Evolutionary conservation across 1,284 basidiomycete species (phyloP), one percentile per base, ranked within the genome.

Genomic region (Pholiota adiposa): DNA sequence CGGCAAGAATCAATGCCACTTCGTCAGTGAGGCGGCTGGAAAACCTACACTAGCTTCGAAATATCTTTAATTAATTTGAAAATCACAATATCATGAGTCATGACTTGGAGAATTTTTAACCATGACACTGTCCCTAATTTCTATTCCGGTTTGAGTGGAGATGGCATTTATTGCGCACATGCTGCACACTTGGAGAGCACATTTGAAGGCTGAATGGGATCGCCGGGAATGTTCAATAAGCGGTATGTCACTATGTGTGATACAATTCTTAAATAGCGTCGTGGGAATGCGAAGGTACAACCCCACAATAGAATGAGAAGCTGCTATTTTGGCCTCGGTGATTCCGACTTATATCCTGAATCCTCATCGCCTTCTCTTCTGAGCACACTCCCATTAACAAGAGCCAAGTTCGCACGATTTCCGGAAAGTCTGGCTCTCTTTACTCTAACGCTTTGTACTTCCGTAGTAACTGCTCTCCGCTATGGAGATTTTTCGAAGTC

Each of bases 331-430:
- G 23, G 44, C 0, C 2, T 46, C 44, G 44, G 44, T 46, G 44
- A 46, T 46, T 46, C 44, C 44, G 44, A 46, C 44, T 46, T 46
- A 46, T 46, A 46, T 46, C 44, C 44, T n/a, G 21, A 33, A 12
- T 33, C 31, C 31, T 5, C 5, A 12, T 12, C 36, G 16, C 36
- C 36, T 41, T 41, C 40, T 41, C 18, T 41, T 41, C 40, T 18
- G n/a, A 19, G 43, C 19, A 16, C 14, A 25, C 25, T 44, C 23
- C 44, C 12, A 25, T 25, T 25, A 23, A 16, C 18, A 1, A 43
- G 40, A 43, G 18, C 7, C 12, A 23, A 3, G 12, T 21, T 21
- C 41, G 11, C 21, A 46, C 11, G 23, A 4, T 23, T 19, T 23
- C 11, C 43, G 21, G 44, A 46, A 46, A n/a, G n/a, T 3, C 21